Conservation (phyloP, 495 filamentous ascomycete species). For the Letharia lupina region DNA sequence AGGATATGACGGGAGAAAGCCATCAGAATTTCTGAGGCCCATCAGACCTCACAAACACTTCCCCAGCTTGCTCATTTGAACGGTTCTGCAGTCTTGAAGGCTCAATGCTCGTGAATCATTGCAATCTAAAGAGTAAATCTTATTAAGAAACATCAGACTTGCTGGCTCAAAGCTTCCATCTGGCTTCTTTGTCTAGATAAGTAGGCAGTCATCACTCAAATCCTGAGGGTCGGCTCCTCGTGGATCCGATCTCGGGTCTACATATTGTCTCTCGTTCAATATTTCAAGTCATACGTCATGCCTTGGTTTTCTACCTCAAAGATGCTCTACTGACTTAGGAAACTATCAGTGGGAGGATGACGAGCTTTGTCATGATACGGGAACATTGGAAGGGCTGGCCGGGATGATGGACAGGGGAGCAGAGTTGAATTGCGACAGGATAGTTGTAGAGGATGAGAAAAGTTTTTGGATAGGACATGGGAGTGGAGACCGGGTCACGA, state of each 20-base stretch:
- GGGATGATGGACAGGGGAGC: constrained; percentile 64
- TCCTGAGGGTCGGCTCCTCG: background rate
- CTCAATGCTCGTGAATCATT: background rate
- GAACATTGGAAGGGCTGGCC: constrained; percentile 66
- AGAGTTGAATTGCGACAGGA: constrained; percentile 36
- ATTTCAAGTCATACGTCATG: background rate
- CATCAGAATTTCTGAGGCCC: background rate
- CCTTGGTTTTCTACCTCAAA: background rate
- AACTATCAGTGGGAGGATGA: constrained; percentile 45
- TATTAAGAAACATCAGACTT: background rate
- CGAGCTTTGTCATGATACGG: constrained; percentile 63
- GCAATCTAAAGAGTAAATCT: background rate
- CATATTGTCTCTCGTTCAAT: background rate
- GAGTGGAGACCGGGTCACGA: constrained; percentile 54
- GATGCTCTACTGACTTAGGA: background rate
- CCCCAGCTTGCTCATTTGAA: background rate
- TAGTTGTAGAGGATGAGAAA: constrained; percentile 23
- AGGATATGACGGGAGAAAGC: background rate
- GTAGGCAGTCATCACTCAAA: background rate
- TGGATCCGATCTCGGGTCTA: background rate
- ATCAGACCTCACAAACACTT: background rate
- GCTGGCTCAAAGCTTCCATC: background rate
- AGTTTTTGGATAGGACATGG: constrained; percentile 31
- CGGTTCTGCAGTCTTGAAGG: background rate
- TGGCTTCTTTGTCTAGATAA: background rate